Evolutionary conservation across 164 flowering plant species (phyloP), one percentile per base, ranked within the genome.

Genomic region (Annona cherimola): DNA sequence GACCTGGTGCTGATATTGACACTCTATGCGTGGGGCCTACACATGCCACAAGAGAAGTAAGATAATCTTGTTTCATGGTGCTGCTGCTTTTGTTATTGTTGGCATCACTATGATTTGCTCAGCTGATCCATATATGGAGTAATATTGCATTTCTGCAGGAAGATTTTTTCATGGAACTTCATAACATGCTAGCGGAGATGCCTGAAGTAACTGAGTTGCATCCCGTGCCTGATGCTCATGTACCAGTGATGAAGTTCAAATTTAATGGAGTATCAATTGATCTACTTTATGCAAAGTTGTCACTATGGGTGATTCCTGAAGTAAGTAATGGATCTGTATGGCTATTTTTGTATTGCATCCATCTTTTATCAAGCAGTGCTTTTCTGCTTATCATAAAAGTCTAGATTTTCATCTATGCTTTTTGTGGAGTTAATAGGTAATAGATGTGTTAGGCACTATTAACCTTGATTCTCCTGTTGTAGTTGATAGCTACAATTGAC

Each of bases 1-100:
- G 99, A 61, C 99, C 99, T 76, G 99, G 99, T 74, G 98, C 98
- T 41, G 99, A 95, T 84, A 91, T 95, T 69, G 98, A 95, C 77
- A 95, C 98, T 1, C 86, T 93, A 11, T 95, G 98, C 69, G 98
- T 95, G 65, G 99, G 98, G 70, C 99, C 99, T 59, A 84, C 86
- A 71, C 90, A 95, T 83, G 96, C 96, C 45, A 83, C 88, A 70
- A 81, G 99, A 84, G 93, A 93, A 73, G 99, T 95, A 75, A 42
- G 89, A 77, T 76, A 40, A 63, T 45, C 68, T 73, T 68, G 79
- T 74, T 42, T 20, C 64, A 74, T 26, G 62, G 20, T 41, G 61
- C 64, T 66, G 59, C 6, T 12, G 9, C 1, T 63, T 73, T 71
- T 77, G 54, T 46, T 16, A 69, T 43, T 65, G 14, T 8, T n/a